phyloP scores from a whole-genome alignment of 805 yeast species.

The Spathaspora boniae region DNA sequence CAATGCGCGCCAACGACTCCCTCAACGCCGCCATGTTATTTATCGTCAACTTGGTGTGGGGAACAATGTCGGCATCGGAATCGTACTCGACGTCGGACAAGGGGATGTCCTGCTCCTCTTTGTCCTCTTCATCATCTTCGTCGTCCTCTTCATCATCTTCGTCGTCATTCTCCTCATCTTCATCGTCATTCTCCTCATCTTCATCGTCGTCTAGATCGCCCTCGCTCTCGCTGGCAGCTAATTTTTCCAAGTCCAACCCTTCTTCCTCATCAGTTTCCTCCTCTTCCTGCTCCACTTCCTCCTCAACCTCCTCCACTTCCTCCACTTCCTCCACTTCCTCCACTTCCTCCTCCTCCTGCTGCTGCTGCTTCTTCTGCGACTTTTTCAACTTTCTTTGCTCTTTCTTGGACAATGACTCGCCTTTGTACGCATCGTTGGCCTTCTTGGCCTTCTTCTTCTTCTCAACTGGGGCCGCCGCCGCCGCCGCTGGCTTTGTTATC shows the following conservation, averaged over 20 bases:
- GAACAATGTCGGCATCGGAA: slow-evolving; percentile 92
- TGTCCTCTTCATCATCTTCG: slow-evolving; percentile 51
- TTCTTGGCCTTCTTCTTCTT: slow-evolving; percentile 14
- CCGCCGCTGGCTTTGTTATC: slow-evolving; percentile 6
- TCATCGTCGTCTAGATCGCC: slow-evolving; percentile 33
- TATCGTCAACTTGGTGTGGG: slow-evolving; percentile 83
- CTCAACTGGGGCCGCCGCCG: slow-evolving; percentile 8
- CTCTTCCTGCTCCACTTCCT: slow-evolving; percentile 37
- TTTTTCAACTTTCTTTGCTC: slow-evolving; percentile 61
- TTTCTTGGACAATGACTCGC: slow-evolving; percentile 55
- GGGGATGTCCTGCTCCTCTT: slow-evolving; percentile 77
- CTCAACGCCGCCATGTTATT: slow-evolving; percentile 83
- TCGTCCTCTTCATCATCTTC: slow-evolving; percentile 41
- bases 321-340: slow-evolving; percentile 29
- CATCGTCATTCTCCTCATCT: slow-evolving; percentile 27
- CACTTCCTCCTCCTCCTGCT: slow-evolving; percentile 19
- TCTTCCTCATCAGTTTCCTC: slow-evolving; percentile 45
- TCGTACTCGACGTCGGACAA: slow-evolving; percentile 89
- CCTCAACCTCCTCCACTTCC: no score
- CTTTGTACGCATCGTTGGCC: slow-evolving; percentile 39
- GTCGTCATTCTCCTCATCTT: slow-evolving; percentile 32
- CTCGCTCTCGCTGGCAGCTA: slow-evolving; percentile 55
- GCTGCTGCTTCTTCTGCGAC: slow-evolving; percentile 25
- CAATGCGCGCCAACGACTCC: slow-evolving; percentile 64
- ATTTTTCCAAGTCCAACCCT: slow-evolving; percentile 46